phyloP scores from a whole-genome alignment of 371 early-diverging fungal genomes.

The Mucor indicus region DNA sequence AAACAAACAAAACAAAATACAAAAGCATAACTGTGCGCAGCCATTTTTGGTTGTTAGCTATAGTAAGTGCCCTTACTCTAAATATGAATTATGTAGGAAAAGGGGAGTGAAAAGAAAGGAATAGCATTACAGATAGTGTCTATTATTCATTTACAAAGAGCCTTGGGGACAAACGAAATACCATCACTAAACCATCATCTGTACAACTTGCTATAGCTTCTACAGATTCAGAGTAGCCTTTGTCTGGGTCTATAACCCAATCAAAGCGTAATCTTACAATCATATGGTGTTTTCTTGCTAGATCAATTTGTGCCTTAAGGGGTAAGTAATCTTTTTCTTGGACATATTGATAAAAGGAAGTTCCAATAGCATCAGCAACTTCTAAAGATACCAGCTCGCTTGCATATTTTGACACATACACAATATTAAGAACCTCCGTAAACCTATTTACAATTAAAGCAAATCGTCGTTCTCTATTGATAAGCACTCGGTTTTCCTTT shows the following conservation, averaged over 20 bases:
- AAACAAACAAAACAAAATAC: not conserved
- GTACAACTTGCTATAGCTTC: constrained; percentile 37
- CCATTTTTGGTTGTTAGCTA: too few relatives aligned
- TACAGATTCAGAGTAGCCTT: constrained; percentile 13
- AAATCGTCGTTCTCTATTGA: constrained; percentile 23
- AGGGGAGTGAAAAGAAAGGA: not conserved
- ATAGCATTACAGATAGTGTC: too few relatives aligned
- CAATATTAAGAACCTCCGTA: constrained; percentile 24
- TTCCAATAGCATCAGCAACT: constrained; percentile 17
- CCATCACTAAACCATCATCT: constrained; percentile 42
- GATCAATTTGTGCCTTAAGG: constrained; percentile 21
- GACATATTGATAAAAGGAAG: constrained; percentile 25
- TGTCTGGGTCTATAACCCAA: constrained; percentile 26
- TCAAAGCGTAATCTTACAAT: constrained; percentile 38
- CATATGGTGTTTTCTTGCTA: constrained; percentile 27
- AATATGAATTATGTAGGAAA: too few relatives aligned
- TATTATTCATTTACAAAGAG: constrained; percentile 1
- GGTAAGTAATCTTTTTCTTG: constrained; percentile 18
- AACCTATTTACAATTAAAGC: constrained; percentile 39
- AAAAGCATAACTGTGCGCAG: too few relatives aligned
- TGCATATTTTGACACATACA: constrained; percentile 22
- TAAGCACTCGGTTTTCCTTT: not conserved
- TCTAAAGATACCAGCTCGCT: constrained; percentile 21
- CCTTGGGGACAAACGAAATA: constrained; percentile 12
- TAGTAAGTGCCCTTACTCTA: too few relatives aligned